These are phyloP conservation scores for Chalaropsis ovoidea DNA, from an alignment of 2,329 filamentous ascomycete species.

Conservation along the genomic window DNA sequence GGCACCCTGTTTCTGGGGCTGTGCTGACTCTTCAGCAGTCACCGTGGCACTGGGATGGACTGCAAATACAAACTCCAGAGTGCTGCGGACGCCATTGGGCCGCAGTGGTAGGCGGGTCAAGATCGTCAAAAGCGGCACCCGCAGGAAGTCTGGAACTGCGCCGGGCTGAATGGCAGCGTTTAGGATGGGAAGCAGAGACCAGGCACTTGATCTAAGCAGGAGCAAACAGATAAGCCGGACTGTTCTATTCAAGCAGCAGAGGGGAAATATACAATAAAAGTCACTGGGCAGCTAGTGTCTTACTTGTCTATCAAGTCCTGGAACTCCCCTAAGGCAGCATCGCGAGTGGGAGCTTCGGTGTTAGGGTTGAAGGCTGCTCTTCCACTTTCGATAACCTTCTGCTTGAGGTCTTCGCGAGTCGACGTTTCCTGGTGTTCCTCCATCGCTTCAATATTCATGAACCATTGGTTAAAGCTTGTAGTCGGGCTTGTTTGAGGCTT, in stretches of 20 bases:
- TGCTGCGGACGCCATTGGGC: conserved; percentile 53
- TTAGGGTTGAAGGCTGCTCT: conserved; percentile 43
- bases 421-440: conserved; percentile 29
- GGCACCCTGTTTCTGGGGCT: conserved; percentile 47
- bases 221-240: not conserved
- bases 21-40: conserved; percentile 34
- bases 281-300: not conserved
- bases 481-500: not conserved
- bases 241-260: not conserved
- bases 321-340: conserved; percentile 36
- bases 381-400: conserved; percentile 33
- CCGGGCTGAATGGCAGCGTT: conserved; percentile 55
- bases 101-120: conserved; percentile 53
- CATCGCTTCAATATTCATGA: conserved; percentile 28
- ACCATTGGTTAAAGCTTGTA: conserved; percentile 25
- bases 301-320: conserved; percentile 42
- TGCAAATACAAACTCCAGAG: conserved; percentile 60
- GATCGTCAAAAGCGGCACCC: conserved; percentile 44
- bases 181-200: conserved; percentile 49
- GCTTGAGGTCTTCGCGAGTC: conserved; percentile 16
- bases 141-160: conserved; percentile 50
- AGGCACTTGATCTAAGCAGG: conserved; percentile 33
- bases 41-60: conserved; percentile 49
- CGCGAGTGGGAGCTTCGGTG: conserved; percentile 31
- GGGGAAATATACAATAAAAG: not conserved